Evolutionary conservation across 75 land plant species (phyloP), one percentile per base, ranked within the genome.

Genomic region (Selaginella tamariscina): DNA sequence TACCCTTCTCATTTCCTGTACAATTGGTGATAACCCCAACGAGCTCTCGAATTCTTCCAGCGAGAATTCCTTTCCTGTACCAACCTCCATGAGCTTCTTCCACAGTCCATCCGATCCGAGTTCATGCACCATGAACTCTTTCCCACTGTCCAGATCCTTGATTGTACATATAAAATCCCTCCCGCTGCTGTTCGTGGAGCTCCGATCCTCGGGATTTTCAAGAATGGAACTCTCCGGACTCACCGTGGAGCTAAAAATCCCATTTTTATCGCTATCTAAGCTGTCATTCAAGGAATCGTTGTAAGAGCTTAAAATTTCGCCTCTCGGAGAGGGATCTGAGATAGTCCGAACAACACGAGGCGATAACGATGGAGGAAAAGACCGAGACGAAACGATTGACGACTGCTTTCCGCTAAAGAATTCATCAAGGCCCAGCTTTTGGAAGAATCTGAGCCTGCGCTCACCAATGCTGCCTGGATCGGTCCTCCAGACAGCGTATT

Each of bases 1-100:
- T 63, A 76, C 66, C 33, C 73, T 54, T 78, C 68, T 79, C 27
- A 77, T 27, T 55, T 79, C 77, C 49, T 83, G 82, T n/a, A 76
- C 70, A 29, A 80, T 71, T 23, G 86, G 72, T 1, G 83, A 83
- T n/a, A 76, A 67, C 13, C 77, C 78, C 65, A 87, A 77, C 22
- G 73, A 72, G 68, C 72, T 86, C 70, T 90, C 83, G 71, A 93
- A 93, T 70, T 93, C 98, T 68, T 86, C 95, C 71, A 81, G 71
- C 0, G 86, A 84, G 70, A 93, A 56, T 78, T 93, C 88, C 68
- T 77, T 72, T 8, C 88, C 91, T 1, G 98, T 93, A 18, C 74
- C 88, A 0, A 93, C 78, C 55, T 89, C 96, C 73, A 68, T 77
- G 32, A 82, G 67, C 33, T 27, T 75, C 30, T 65, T 68, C 69